Conservation (phyloP, 768 basidiomycete species). For the Pleurotus tuber-regium region DNA sequence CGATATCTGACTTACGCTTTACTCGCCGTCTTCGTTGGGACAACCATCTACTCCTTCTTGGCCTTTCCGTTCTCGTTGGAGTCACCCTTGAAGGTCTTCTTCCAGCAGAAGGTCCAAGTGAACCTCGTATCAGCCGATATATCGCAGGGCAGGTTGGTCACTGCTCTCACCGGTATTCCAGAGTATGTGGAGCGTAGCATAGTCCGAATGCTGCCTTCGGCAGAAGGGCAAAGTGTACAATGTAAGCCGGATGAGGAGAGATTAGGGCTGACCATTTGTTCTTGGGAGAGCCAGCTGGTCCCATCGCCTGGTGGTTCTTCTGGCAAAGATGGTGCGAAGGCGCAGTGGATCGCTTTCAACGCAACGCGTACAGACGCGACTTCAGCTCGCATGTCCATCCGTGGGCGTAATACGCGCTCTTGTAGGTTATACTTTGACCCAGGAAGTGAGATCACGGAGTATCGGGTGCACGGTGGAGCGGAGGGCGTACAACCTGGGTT, state of each 20-base stretch:
- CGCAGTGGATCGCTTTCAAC: slow-evolving; percentile 43
- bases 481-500: slow-evolving; percentile 37
- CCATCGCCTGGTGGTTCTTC: slow-evolving; percentile 40
- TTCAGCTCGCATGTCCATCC: slow-evolving; percentile 47
- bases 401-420: slow-evolving; percentile 58
- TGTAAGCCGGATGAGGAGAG: slow-evolving; percentile 25
- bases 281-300: slow-evolving; percentile 39
- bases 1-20: slow-evolving; percentile 23
- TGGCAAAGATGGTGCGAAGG: not conserved
- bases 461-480: slow-evolving; percentile 35
- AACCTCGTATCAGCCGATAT: slow-evolving; percentile 22
- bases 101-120: slow-evolving; percentile 59
- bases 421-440: slow-evolving; percentile 61
- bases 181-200: slow-evolving; percentile 41
- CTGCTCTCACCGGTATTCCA: slow-evolving; percentile 42
- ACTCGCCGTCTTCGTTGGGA: slow-evolving; percentile 39
- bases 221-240: slow-evolving; percentile 30
- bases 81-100: slow-evolving; percentile 68
- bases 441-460: slow-evolving; percentile 37
- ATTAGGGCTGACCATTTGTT: slow-evolving; percentile 44
- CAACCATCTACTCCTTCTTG: slow-evolving; percentile 41
- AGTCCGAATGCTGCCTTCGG: slow-evolving; percentile 51
- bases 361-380: slow-evolving; percentile 38
- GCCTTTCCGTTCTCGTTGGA: slow-evolving; percentile 62
- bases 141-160: slow-evolving; percentile 30